phyloP scores from a whole-genome alignment of 257 asterid genomes.

The Phtheirospermum japonicum region DNA sequence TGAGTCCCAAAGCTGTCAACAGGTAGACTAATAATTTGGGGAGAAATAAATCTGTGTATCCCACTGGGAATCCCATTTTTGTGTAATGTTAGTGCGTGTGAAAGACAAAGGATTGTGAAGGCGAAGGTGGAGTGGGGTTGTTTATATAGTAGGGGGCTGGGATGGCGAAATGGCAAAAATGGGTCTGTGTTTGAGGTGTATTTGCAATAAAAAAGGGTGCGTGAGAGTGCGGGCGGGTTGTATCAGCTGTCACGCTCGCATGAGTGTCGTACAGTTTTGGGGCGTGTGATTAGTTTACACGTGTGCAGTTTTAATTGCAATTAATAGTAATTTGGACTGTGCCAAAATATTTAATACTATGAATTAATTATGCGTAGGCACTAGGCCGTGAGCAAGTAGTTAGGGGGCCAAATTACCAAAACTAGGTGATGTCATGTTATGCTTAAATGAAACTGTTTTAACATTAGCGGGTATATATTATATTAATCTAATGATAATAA shows the following conservation, averaged over 20 bases:
- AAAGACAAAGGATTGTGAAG: constrained; percentile 5
- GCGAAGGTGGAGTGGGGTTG: constrained; percentile 13
- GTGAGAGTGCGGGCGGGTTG: not conserved
- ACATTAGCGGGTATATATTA: too few species aligned
- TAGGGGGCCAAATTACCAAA: too few species aligned
- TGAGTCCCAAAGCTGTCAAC: constrained; percentile 50
- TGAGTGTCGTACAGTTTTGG: not conserved
- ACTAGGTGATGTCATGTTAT: too few species aligned
- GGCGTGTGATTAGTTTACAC: not conserved
- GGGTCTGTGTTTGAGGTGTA: constrained; percentile 16
- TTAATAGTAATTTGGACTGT: not conserved
- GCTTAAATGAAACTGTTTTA: too few species aligned
- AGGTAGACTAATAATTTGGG: constrained; percentile 63
- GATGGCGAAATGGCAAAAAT: constrained; percentile 33
- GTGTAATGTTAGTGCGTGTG: constrained; percentile 13
- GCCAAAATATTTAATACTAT: too few species aligned
- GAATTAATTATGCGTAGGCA: too few species aligned
- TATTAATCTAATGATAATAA: too few species aligned
- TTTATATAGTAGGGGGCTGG: constrained; percentile 32
- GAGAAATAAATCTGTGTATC: constrained; percentile 63
- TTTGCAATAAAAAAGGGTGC: constrained; percentile 16
- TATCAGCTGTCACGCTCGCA: not conserved
- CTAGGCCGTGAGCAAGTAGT: too few species aligned
- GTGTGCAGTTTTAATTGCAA: not conserved
- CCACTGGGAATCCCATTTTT: constrained; percentile 89